Evolutionary conservation across 495 filamentous ascomycete species (phyloP), one percentile per base, ranked within the genome.

Genomic region (Aspergillus steynii): DNA sequence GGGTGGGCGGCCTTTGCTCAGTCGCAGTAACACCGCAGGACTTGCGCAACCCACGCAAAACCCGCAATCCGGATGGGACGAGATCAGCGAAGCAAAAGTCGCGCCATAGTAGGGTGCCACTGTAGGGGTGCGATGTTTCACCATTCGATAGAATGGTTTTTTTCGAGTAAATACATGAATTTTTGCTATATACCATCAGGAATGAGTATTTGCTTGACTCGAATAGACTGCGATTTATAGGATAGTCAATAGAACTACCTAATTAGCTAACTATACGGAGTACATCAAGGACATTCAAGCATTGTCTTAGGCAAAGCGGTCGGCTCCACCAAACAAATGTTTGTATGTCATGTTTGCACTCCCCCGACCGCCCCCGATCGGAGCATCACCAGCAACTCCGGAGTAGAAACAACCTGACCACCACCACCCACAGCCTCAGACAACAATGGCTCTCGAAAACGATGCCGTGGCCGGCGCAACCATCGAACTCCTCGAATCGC

Each of bases 401-500:
- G 20, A 20, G 20, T 20, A 20, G 20, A 20, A 20, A 20, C 20
- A 20, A 20, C 20, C 20, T 20, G 0, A 20, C 20, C 20, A 20
- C 20, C 20, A 20, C 20, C 20, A 20, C 20, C 20, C 20, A 20
- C 20, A 20, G 20, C 20, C 34, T 42, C 15, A 50, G 12, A 34
- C 12, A 57, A 59, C 51, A 48, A 78, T 79, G 76, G 48, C 75
- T 31, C 56, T 71, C 42, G 71, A 78, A 72, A 73, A 71, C 53
- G 72, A 77, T 20, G 65, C 70, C 7, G 64, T 79, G 49, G 76
- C 77, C 2, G 71, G 75, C 5, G 75, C 77, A 9, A 94, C 93
- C 1, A 85, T 96, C 52, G 85, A 88, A 37, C 81, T 91, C 53
- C 88, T 97, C 4, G 88, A 93, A 65, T 77, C 78, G n/a, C 89